These are phyloP conservation scores for Irpex sp. DNA, from an alignment of 1,284 basidiomycete genomes.

Conservation along the genomic window DNA sequence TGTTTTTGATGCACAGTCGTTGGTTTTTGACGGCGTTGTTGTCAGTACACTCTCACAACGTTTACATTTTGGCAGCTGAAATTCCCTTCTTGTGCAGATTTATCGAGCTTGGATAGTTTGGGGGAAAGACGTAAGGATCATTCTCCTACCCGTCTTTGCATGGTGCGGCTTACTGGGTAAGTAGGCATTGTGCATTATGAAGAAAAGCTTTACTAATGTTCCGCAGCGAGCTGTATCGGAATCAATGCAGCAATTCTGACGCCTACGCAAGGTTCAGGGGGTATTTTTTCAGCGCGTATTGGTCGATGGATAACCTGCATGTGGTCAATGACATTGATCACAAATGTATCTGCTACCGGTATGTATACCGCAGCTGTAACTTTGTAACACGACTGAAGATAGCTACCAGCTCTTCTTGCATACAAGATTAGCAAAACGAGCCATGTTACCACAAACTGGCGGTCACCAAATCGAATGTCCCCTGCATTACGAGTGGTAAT, in stretches of 20 bases:
- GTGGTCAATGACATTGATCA: slow-evolving; percentile 24
- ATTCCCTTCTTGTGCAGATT: slow-evolving; percentile 14
- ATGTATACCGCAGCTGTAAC: background rate
- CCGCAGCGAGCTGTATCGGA: background rate
- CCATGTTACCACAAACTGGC: slow-evolving; percentile 15
- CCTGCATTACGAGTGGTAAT: slow-evolving; percentile 26
- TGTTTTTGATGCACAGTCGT: slow-evolving; percentile 28
- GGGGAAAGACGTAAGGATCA: slow-evolving; percentile 16
- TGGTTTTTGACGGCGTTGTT: slow-evolving; percentile 29
- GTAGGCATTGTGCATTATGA: background rate
- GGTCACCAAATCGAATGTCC: slow-evolving; percentile 15
- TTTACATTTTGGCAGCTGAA: no score
- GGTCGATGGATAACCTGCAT: slow-evolving; percentile 27
- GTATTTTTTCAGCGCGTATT: slow-evolving; percentile 18
- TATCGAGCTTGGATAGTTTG: slow-evolving; percentile 26
- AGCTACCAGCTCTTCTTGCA: slow-evolving; percentile 19
- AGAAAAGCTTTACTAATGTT: background rate
- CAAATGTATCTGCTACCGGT: slow-evolving; percentile 28
- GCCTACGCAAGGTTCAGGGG: slow-evolving; percentile 9
- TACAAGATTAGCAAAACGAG: slow-evolving; percentile 24
- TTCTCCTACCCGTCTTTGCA: slow-evolving; percentile 21
- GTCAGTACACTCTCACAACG: slow-evolving; percentile 5
- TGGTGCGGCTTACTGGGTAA: slow-evolving; percentile 20
- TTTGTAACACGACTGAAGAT: background rate
- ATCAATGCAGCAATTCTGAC: slow-evolving; percentile 13